phyloP scores from a whole-genome alignment of 169 alveolate genomes.

The Eimeria praecox region DNA sequence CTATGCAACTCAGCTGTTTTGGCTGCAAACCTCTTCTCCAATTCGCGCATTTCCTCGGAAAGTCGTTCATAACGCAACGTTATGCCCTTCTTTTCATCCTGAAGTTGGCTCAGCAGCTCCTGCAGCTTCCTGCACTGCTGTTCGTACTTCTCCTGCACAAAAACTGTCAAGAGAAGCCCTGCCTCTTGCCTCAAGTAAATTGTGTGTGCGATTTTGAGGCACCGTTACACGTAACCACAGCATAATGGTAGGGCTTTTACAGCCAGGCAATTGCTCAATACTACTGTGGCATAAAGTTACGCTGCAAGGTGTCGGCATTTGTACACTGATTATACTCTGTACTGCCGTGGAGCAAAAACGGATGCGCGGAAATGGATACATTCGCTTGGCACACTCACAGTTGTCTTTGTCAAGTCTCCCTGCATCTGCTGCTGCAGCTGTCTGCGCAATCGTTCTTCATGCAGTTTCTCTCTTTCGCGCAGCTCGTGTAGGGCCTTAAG shows the following conservation, averaged over 20 bases:
- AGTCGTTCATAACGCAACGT: slow-evolving; percentile 31
- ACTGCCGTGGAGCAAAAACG: background rate
- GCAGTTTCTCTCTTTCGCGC: slow-evolving; percentile 44
- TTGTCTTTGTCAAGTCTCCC: slow-evolving; percentile 14
- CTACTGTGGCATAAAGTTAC: background rate
- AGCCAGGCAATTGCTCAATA: background rate
- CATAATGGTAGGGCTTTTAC: background rate
- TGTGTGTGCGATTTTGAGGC: background rate
- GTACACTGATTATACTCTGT: background rate
- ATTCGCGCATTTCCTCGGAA: slow-evolving; percentile 67
- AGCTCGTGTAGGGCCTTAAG: slow-evolving; percentile 70
- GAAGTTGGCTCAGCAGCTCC: slow-evolving; percentile 39
- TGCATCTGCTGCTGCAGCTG: slow-evolving; percentile 40
- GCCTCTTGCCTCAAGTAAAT: background rate
- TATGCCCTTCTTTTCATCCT: slow-evolving; percentile 62
- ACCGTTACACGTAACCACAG: background rate
- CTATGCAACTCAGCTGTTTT: slow-evolving; percentile 44
- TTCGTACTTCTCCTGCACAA: slow-evolving; percentile 74
- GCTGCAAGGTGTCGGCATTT: background rate
- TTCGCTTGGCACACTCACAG: background rate
- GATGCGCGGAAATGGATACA: background rate
- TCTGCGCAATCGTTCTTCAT: background rate
- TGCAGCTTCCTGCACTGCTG: slow-evolving; percentile 55
- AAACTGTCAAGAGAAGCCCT: background rate
- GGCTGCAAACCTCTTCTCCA: slow-evolving; percentile 46